These are phyloP conservation scores for Globisporangium yorkense DNA, from an alignment of 352 stramenopile genomes.

Conservation along the genomic window DNA sequence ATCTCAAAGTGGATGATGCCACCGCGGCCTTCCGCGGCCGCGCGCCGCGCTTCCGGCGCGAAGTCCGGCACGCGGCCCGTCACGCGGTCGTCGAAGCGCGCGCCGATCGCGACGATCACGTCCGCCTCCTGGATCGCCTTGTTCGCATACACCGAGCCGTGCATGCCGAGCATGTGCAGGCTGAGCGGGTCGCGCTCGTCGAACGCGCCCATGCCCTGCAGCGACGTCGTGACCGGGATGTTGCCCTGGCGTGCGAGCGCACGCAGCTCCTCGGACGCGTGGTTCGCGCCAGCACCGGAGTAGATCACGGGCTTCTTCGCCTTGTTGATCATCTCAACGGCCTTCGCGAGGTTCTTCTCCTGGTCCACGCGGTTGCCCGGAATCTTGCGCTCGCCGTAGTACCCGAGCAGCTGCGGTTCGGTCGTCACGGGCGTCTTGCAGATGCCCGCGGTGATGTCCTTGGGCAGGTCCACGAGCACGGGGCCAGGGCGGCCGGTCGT, in stretches of 20 bases:
- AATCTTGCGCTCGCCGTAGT: conserved; percentile 84
- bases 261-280: conserved; percentile 86
- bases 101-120: conserved; percentile 92
- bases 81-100: conserved; percentile 95
- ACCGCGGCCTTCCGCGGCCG: conserved; percentile 86
- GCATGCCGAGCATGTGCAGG: conserved; percentile 97
- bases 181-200: conserved; percentile 92
- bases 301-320: conserved; percentile 96
- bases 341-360: conserved; percentile 61
- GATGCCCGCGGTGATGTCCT: conserved; percentile 89
- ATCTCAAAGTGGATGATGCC: conserved; percentile 97
- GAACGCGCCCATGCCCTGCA: conserved; percentile 92
- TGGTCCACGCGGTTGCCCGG: conserved; percentile 77
- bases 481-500: conserved; percentile 91
- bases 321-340: conserved; percentile 88
- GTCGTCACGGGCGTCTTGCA: conserved; percentile 67
- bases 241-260: conserved; percentile 89
- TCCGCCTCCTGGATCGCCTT: conserved; percentile 95
- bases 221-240: conserved; percentile 93
- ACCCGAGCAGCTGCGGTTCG: conserved; percentile 74
- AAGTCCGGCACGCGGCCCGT: conserved; percentile 92
- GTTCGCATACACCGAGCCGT: conserved; percentile 95
- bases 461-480: conserved; percentile 94
- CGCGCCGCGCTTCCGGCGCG: conserved; percentile 88
- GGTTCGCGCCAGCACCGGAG: conserved; percentile 88